phyloP scores from a whole-genome alignment of 2,329 filamentous ascomycete genomes.

The Fusarium sarcochroum region DNA sequence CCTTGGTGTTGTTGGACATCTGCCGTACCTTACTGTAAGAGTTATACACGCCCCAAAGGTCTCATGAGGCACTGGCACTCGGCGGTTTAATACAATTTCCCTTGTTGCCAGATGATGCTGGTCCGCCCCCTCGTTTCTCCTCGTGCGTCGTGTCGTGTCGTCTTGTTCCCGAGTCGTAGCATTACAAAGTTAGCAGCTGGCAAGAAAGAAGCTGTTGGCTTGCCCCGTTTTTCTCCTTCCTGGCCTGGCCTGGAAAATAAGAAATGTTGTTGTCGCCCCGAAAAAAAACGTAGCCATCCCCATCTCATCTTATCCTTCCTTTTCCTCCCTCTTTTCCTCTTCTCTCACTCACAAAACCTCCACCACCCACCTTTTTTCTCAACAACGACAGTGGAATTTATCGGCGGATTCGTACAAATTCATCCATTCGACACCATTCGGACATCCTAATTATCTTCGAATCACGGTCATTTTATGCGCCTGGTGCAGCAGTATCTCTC shows the following conservation, averaged over 20 bases:
- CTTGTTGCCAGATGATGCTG: constrained; percentile 47
- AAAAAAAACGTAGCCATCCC: constrained; percentile 69
- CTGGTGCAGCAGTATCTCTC: constrained; percentile 50
- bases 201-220: constrained; percentile 42
- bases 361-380: constrained; percentile 52
- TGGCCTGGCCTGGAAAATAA: constrained; percentile 59
- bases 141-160: constrained; percentile 45
- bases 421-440: constrained; percentile 60
- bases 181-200: constrained; percentile 41
- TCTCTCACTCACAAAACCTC: constrained; percentile 45
- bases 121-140: constrained; percentile 43
- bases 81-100: constrained; percentile 50
- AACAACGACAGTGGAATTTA: constrained; percentile 53
- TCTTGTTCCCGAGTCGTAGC: constrained; percentile 45
- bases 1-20: constrained; percentile 33
- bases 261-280: constrained; percentile 58
- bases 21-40: constrained; percentile 23
- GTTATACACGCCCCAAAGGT: constrained; percentile 30
- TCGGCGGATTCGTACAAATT: constrained; percentile 50
- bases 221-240: constrained; percentile 64
- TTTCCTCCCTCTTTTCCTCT: constrained; percentile 42
- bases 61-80: not conserved
- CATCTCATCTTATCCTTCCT: constrained; percentile 52
- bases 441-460: constrained; percentile 54
- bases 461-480: constrained; percentile 54